Evolutionary conservation across 495 filamentous ascomycete genomes (phyloP).

Genomic region (Xanthoparmelia taractica): DNA sequence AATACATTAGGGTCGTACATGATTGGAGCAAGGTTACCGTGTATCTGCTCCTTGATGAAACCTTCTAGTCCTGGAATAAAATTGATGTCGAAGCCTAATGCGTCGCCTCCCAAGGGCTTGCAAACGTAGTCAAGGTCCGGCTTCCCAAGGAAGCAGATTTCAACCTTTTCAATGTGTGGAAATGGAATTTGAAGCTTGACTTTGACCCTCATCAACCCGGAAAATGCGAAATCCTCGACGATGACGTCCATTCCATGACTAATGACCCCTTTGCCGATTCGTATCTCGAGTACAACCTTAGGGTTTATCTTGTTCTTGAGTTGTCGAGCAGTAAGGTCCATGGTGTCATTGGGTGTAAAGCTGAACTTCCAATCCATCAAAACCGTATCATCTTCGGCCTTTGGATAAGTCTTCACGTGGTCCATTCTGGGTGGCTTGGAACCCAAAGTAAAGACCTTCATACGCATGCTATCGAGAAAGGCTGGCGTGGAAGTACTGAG

Average conservation of each 20-base stretch:
- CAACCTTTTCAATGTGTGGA: conserved; percentile 86
- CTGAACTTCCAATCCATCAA: conserved; percentile 99
- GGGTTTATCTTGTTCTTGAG: conserved; percentile 93
- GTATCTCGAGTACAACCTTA: conserved; percentile 88
- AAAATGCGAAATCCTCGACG: conserved; percentile 94
- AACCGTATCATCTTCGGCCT: conserved; percentile 87
- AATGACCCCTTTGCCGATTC: conserved; percentile 87
- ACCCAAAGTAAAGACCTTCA: conserved; percentile 86
- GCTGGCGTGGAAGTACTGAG: conserved; percentile 83
- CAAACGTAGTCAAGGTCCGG: conserved; percentile 89
- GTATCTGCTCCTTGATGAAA: conserved; percentile 95
- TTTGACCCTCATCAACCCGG: conserved; percentile 91
- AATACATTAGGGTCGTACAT: conserved; percentile 97
- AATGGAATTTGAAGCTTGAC: conserved; percentile 94
- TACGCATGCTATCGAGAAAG: conserved; percentile 84
- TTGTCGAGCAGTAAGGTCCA: conserved; percentile 84
- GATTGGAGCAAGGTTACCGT: conserved; percentile 85
- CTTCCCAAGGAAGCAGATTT: conserved; percentile 74
- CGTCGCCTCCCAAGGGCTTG: conserved; percentile 94
- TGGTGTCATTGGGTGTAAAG: conserved; percentile 90
- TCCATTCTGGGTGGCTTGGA: conserved; percentile 93
- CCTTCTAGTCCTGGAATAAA: conserved; percentile 89
- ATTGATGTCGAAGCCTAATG: conserved; percentile 95
- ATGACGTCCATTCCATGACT: conserved; percentile 97
- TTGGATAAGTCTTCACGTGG: conserved; percentile 96